Evolutionary conservation across 2,329 filamentous ascomycete genomes (phyloP).

Genomic region (Aspergillus caelatus): DNA sequence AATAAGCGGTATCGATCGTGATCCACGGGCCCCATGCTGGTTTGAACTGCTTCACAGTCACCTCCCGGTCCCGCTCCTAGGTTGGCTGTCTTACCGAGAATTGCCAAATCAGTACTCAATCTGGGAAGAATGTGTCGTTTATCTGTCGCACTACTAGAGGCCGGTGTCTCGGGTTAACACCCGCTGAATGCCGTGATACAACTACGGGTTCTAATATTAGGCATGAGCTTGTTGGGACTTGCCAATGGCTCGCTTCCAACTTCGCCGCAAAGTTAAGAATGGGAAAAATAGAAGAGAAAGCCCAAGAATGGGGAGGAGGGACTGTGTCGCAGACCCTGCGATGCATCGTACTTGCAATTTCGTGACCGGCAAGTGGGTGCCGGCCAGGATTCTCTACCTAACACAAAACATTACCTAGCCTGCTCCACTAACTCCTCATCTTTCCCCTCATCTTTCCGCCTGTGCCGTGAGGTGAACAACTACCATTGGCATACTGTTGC

Average conservation of each 20-base stretch:
- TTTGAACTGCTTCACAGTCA: slow-evolving; percentile 3
- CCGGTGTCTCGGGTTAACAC: slow-evolving; percentile 3
- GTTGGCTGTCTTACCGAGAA: background rate
- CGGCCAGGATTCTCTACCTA: background rate
- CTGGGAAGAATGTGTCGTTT: background rate
- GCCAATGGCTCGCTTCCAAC: background rate
- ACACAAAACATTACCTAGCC: background rate
- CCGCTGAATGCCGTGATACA: background rate
- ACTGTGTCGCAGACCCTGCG: background rate
- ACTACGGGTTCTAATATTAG: slow-evolving; percentile 5
- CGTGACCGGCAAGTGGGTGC: background rate
- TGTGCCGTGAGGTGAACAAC: background rate
- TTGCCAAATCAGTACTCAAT: background rate
- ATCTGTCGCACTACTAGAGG: background rate
- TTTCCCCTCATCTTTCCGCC: background rate
- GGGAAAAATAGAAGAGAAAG: background rate
- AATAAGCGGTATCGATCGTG: background rate
- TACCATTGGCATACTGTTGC: background rate
- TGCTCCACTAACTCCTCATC: background rate
- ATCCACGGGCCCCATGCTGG: slow-evolving; percentile 2
- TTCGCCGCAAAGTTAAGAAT: background rate
- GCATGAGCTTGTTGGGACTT: background rate
- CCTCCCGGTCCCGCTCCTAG: background rate
- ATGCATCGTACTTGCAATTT: background rate
- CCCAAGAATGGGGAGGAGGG: background rate